Evolutionary conservation across 2,329 filamentous ascomycete species (phyloP), one percentile per base, ranked within the genome.

Genomic region (Chrysosphaeria jannelii): DNA sequence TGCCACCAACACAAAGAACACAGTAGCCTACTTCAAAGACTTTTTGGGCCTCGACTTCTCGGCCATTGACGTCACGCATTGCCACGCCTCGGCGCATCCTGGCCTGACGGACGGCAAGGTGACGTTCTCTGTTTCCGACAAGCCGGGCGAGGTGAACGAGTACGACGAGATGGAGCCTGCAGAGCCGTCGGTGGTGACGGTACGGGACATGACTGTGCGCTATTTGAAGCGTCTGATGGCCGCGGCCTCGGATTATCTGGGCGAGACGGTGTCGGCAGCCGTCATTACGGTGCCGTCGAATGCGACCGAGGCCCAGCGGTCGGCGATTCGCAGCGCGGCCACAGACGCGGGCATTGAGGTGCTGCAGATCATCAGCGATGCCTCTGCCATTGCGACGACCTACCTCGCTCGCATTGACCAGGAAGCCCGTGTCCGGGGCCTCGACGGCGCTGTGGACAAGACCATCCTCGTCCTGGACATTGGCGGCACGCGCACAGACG

Each of bases 231-330:
- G 78, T 31, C 57, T 97, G 34, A 63, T 69, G 35, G 54, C 60
- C 38, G 78, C 79, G 28, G 85, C 85, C 26, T 68, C 75, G 15
- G 79, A 91, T 43, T 97, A 75, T 48, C 58, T 90, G 23, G 70
- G 70, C 30, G 68, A 70, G 14, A 40, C 66, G 37, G 76, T 97
- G 39, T 90, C 76, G 31, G 76, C 79, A n/a, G 78, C 79, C 26
- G 85, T 93, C 38, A 63, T 97, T 42, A 75, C 81, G 19, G 65
- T 93, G 10, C 85, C 85, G 23, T 91, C 81, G 38, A 78, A 93
- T 57, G 90, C 88, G 51, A 57, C 54, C 36, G 75, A 90, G 30
- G 65, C 66, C 39, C 81, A 93, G 51, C 75, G 76, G 39, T 61
- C 67, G 33, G 75, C 78, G 20, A 51, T 97, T 30, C 58, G 57